phyloP scores from a whole-genome alignment of 2,329 filamentous ascomycete genomes.

The Monosporascus sp. region DNA sequence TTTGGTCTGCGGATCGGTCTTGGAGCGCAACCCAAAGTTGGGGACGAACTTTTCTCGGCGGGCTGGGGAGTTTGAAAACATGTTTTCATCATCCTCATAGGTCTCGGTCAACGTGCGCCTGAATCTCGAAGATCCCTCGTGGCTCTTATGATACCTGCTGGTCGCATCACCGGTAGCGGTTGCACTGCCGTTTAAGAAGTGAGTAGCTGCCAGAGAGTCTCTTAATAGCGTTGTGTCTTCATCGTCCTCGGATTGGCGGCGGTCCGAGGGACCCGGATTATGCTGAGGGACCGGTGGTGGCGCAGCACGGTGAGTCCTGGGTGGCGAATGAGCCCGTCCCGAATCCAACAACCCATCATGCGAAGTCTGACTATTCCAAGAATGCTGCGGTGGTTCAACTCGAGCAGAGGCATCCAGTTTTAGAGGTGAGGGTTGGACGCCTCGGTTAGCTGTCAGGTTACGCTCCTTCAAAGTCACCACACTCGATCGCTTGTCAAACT shows the following conservation, averaged over 20 bases:
- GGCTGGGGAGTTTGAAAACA: constrained; percentile 46
- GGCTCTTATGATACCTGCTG: constrained; percentile 34
- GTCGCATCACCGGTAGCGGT: constrained; percentile 13
- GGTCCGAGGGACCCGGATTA: constrained; percentile 20
- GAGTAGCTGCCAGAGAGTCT: constrained; percentile 47
- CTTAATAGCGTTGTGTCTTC: constrained; percentile 49
- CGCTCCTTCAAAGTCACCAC: constrained; percentile 42
- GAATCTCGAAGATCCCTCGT: constrained; percentile 28
- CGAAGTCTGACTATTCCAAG: constrained; percentile 47
- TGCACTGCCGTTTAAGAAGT: constrained; percentile 33
- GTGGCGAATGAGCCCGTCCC: constrained; percentile 30
- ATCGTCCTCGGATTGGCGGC: constrained; percentile 31
- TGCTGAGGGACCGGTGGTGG: constrained; percentile 25
- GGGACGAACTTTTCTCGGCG: constrained; percentile 33
- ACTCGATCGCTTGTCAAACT: constrained; percentile 52
- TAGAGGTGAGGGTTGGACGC: constrained; percentile 41
- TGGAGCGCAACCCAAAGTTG: constrained; percentile 27
- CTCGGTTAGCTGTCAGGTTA: constrained; percentile 41
- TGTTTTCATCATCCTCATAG: constrained; percentile 45
- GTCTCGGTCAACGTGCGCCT: constrained; percentile 25
- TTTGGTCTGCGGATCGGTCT: constrained; percentile 53
- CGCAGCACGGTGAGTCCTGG: constrained; percentile 28
- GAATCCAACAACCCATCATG: constrained; percentile 42
- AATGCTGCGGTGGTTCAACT: constrained; percentile 44
- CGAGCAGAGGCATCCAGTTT: constrained; percentile 40